Conservation (phyloP, 1,284 basidiomycete species). For the Wolfiporia cocos region DNA sequence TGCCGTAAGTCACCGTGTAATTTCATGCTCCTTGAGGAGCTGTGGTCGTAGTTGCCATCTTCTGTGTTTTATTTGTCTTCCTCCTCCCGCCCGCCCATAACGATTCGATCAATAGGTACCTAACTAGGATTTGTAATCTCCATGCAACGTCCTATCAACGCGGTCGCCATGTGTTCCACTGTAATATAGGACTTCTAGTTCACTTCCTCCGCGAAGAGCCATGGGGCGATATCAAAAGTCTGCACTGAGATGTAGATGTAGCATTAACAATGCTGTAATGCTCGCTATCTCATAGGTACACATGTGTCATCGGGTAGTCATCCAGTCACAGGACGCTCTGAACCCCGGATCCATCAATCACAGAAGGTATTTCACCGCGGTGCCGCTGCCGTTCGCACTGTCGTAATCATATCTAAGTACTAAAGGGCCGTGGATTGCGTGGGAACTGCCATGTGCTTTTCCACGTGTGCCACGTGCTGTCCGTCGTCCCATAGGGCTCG, state of each 20-base stretch:
- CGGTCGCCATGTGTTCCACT: not conserved
- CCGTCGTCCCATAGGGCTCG: too few species aligned
- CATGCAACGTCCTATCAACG: not conserved
- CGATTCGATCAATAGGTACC: too few species aligned
- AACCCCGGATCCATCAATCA: slow-evolving; percentile 2
- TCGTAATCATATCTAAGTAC: slow-evolving; percentile 1
- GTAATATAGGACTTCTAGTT: not conserved
- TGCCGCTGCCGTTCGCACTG: slow-evolving; percentile 2
- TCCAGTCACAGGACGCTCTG: slow-evolving; percentile 4
- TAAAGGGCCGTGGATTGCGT: too few species aligned
- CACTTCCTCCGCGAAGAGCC: not conserved
- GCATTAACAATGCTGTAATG: not conserved
- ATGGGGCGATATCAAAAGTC: not conserved
- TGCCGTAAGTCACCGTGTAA: too few species aligned
- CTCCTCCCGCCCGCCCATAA: too few species aligned
- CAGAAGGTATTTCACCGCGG: slow-evolving; percentile 1
- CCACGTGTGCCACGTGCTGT: too few species aligned
- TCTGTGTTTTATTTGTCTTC: too few species aligned
- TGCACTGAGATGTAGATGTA: not conserved
- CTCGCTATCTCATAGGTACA: slow-evolving; percentile 4
- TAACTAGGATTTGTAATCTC: too few species aligned
- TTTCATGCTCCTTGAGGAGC: too few species aligned
- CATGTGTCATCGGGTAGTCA: not conserved
- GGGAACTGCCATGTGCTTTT: too few species aligned
- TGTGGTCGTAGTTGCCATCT: too few species aligned